Base-by-base conservation (phyloP, 2,329 filamentous ascomycete species). In the Drechmeria coniospora region DNA sequence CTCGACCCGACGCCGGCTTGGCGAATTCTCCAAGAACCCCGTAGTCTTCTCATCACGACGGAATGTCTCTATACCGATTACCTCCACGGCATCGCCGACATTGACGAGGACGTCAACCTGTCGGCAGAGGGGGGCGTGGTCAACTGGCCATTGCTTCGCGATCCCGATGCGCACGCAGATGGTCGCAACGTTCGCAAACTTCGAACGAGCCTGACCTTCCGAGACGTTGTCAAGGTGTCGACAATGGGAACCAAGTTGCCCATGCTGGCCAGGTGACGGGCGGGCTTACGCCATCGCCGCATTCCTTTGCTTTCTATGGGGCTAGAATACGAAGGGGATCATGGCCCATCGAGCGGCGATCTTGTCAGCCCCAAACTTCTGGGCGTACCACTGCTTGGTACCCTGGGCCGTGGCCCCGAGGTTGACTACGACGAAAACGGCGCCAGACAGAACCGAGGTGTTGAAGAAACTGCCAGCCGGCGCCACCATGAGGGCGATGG, bases 221-320 rank as follows among this genome's bases (percentile, higher is more conserved):
- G 87, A 38, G 86, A 95, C 56, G 87, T 95, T 22, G 56, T 87
- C 38, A 80, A 78, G 44, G 79, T 92, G 12, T 78, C 77, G 6
- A 81, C 74, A 39, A 52, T 83, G 14, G 79, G 78, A 16, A 71
- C 60, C 46, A 80, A 73, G 41, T 55, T 86, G 29, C 74, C 68
- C 35, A 61, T 56, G 29, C 53, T 63, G 23, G 43, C 47, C 27
- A 59, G 51, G 38, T 53, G 51, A 30, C 59, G 35, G 52, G 53
- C 40, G 25, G 24, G 16, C 14, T n/a, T n/a, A n/a, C n/a, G n/a
- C n/a, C n/a, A n/a, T n/a, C n/a, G n/a, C n/a, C n/a, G n/a, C n/a
- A n/a, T n/a, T n/a, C n/a, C n/a, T n/a, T n/a, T n/a, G n/a, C n/a
- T n/a, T n/a, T n/a, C n/a, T n/a, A n/a, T 25, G 31, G 28, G 30